These are phyloP conservation scores for Vicia villosa DNA, from an alignment of 306 rosid genomes.

Conservation along the genomic window DNA sequence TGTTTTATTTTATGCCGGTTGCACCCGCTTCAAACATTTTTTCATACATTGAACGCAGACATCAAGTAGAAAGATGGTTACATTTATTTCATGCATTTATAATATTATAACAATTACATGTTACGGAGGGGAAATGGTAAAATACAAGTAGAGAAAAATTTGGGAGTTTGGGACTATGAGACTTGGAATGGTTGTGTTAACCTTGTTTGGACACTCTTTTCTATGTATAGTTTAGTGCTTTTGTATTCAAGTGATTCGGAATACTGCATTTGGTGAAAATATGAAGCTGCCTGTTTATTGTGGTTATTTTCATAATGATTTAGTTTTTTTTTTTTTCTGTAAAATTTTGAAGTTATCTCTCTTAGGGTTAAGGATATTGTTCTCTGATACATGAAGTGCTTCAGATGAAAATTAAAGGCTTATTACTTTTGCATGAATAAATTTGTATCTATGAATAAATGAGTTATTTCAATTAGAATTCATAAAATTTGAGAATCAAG, in stretches of 20 bases:
- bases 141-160: background rate
- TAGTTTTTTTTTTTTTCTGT: background rate
- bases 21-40: background rate
- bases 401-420: background rate
- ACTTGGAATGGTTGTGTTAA: background rate
- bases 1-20: background rate
- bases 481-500: no score
- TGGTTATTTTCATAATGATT: background rate
- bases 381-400: background rate
- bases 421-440: background rate
- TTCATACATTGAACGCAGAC: no score
- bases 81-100: background rate
- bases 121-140: background rate
- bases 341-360: background rate
- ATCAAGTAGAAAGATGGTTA: slow-evolving; percentile 13
- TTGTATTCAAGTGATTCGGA: background rate
- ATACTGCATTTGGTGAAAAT: background rate
- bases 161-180: background rate
- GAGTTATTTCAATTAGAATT: no score
- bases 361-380: background rate
- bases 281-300: background rate
- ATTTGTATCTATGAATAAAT: background rate
- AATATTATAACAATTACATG: slow-evolving; percentile 6
- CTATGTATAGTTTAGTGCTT: slow-evolving; percentile 2
- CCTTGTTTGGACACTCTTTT: background rate